Evolutionary conservation across 306 rosid genomes (phyloP).

Genomic region (Quercus berberidifolia): DNA sequence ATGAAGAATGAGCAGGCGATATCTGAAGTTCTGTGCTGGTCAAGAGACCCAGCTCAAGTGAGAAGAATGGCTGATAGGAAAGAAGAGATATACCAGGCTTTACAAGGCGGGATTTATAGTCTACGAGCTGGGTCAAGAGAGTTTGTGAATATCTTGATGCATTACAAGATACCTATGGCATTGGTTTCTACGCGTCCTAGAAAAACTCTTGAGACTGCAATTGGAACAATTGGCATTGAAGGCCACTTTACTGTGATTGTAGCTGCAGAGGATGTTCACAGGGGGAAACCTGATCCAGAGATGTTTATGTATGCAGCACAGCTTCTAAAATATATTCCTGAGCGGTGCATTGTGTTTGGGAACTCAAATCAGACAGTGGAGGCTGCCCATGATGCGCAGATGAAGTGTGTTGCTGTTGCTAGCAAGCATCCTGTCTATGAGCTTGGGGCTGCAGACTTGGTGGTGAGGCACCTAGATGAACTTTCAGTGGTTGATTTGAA

Average conservation of each 20-base stretch:
- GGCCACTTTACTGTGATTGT: constrained; percentile 71
- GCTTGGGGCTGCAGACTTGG: constrained; percentile 89
- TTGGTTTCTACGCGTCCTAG: constrained; percentile 88
- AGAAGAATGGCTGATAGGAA: constrained; percentile 78
- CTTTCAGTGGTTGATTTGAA: constrained; percentile 89
- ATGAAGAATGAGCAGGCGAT: constrained; percentile 96
- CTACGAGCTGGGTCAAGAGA: constrained; percentile 74
- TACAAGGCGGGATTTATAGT: constrained; percentile 81
- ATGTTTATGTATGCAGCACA: constrained; percentile 88
- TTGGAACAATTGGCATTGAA: constrained; percentile 67
- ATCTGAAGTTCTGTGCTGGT: constrained; percentile 98
- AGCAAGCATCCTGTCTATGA: constrained; percentile 97
- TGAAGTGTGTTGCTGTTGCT: constrained; percentile 98
- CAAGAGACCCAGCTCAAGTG: constrained; percentile 66
- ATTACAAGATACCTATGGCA: constrained; percentile 87
- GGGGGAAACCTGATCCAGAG: constrained; percentile 98
- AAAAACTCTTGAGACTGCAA: constrained; percentile 64
- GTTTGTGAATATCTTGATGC: constrained; percentile 86
- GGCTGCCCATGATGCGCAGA: constrained; percentile 91
- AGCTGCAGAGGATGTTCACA: constrained; percentile 87
- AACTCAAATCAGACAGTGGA: constrained; percentile 91
- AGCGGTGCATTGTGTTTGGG: constrained; percentile 95
- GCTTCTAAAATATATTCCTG: constrained; percentile 83
- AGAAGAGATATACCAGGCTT: constrained; percentile 81
- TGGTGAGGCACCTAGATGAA: constrained; percentile 80